These are phyloP conservation scores for Gillenia trifoliata DNA, from an alignment of 306 rosid genomes.

Conservation along the genomic window DNA sequence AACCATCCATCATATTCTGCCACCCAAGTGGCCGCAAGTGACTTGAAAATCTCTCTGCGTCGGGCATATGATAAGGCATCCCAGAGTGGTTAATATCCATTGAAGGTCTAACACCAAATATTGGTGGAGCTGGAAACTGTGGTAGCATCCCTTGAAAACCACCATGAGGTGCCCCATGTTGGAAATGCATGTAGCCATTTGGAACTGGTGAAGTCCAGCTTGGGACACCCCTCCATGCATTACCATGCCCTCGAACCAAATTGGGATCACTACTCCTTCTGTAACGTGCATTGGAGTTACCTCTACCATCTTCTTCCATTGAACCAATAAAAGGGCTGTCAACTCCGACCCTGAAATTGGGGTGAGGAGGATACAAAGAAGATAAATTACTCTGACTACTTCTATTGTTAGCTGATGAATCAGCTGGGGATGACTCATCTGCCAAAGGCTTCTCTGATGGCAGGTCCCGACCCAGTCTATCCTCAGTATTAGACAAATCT, in stretches of 20 bases:
- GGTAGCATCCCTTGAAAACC: conserved; percentile 86
- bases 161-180: conserved; percentile 84
- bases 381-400: conserved; percentile 54
- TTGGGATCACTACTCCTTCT: conserved; percentile 72
- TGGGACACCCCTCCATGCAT: conserved; percentile 92
- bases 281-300: conserved; percentile 65
- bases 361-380: conserved; percentile 61
- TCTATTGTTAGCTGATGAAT: conserved; percentile 60
- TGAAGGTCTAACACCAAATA: conserved; percentile 81
- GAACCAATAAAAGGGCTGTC: conserved; percentile 79
- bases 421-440: conserved; percentile 65
- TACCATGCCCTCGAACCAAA: conserved; percentile 74
- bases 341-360: conserved; percentile 63
- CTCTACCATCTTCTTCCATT: conserved; percentile 82
- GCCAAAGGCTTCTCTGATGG: conserved; percentile 51
- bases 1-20: conserved; percentile 86
- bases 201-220: conserved; percentile 80
- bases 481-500: conserved; percentile 59
- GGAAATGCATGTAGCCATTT: conserved; percentile 92
- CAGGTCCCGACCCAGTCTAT: conserved; percentile 56
- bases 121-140: conserved; percentile 75
- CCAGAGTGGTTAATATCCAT: conserved; percentile 82
- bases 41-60: conserved; percentile 80
- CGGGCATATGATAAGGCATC: conserved; percentile 82
- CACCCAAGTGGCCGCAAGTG: conserved; percentile 92